Percentiles rank a stretch among this genome's conserved stretches.
Evolutionary conservation across 768 basidiomycete genomes (phyloP).

Genomic region (Grammothele lineata): DNA sequence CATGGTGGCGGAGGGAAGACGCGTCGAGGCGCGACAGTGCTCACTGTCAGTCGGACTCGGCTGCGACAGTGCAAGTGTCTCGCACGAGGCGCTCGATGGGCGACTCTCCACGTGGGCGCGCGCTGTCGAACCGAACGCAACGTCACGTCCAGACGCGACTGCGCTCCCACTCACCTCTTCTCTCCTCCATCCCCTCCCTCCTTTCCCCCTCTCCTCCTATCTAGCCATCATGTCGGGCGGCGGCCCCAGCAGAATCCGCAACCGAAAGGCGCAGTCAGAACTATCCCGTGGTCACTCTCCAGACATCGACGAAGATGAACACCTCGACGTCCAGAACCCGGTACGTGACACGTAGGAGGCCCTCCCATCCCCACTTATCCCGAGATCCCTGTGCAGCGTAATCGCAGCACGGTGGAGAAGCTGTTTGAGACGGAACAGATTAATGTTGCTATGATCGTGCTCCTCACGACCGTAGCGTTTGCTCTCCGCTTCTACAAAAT

Average conservation of each 20-base stretch:
- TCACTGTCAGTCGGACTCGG: background rate
- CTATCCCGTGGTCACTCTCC: slow-evolving; percentile 2
- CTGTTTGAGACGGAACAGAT: slow-evolving; percentile 58
- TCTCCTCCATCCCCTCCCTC: background rate
- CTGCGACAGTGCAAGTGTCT: background rate
- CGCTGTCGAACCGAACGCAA: background rate
- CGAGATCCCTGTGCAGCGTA: slow-evolving; percentile 31
- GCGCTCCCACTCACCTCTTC: slow-evolving; percentile 1
- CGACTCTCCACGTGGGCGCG: too few relatives aligned
- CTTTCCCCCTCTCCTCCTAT: slow-evolving; percentile 1
- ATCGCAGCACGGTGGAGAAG: slow-evolving; percentile 57
- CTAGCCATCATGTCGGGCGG: slow-evolving; percentile 15
- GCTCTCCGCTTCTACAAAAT: slow-evolving; percentile 91
- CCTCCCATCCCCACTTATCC: background rate
- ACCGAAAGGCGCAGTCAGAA: slow-evolving; percentile 1
- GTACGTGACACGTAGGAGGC: slow-evolving; percentile 21
- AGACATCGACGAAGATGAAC: slow-evolving; percentile 17
- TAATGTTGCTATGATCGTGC: slow-evolving; percentile 56
- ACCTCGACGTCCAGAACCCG: slow-evolving; percentile 13
- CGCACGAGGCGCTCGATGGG: too few relatives aligned
- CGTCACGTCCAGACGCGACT: slow-evolving; percentile 1
- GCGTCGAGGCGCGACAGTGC: background rate
- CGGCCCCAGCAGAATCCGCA: slow-evolving; percentile 9
- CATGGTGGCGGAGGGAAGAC: slow-evolving; percentile 38
- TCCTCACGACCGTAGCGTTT: slow-evolving; percentile 74